Base-by-base conservation (phyloP, 495 filamentous ascomycete genomes). In the Letharia columbiana region DNA sequence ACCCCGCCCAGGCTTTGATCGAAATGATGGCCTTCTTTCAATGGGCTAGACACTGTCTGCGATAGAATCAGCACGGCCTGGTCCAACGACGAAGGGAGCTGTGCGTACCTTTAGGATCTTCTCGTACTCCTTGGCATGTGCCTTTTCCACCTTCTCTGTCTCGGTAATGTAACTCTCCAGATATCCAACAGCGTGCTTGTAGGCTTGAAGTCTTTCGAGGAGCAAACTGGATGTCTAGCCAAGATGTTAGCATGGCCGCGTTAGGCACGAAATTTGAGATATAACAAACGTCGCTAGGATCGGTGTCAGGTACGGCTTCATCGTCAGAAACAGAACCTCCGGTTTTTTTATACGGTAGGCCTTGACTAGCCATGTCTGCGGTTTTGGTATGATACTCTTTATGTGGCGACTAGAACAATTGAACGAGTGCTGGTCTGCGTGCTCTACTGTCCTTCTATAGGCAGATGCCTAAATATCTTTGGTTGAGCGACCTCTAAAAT, bases 41-140 rank as follows among this genome's bases (percentile, higher is more conserved):
- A 77, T 28, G 94, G 94, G 66, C 91, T 86, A 52, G 84, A 87
- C 68, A 97, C 90, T 50, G 90, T 90, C 90, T 92, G 67, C 58
- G 47, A 15, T 11, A 63, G 8, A 47, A 56, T 60, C 31, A 57
- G 17, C 52, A 39, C 8, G 15, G 40, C 7, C 20, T 12, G n/a
- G 54, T 69, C 33, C 68, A 63, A 17, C 15, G 5, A 61, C n/a
- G 42, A 23, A 47, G 50, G 15, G 58, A 45, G 52, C 31, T 35
- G 10, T 17, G 17, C 65, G 37, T 61, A 91, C 89, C 86, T 97
- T 98, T 69, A 97, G 76, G 37, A 96, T 86, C 77, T 89, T 93
- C 82, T 97, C 92, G 71, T 96, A 94, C 73, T 98, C 94, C 80
- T 97, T 98, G 40, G 90, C 86, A 67, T 96, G 86, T 18, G 84